Evolutionary conservation across 768 basidiomycete genomes (phyloP), one percentile per base, ranked within the genome.

Genomic region (Calvatia gigantea): DNA sequence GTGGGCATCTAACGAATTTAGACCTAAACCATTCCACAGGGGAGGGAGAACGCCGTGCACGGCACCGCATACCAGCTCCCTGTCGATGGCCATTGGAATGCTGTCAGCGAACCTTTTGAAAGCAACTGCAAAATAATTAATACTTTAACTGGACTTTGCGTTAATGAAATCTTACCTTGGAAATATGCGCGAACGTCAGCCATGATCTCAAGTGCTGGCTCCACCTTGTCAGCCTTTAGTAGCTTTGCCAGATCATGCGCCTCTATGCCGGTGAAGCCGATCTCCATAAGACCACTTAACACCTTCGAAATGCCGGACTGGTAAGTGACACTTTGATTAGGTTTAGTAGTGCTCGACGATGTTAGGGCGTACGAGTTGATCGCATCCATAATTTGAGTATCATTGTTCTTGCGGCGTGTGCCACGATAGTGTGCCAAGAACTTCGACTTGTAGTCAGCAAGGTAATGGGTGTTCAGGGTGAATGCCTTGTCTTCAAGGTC

Each of bases 121-220:
- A 0, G 82, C 77, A 1, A 86, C 84, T 87, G 39, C 39, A n/a
- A 38, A 4, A 6, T 2, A 47, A 41, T n/a, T 3, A 31, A 21
- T 57, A 23, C n/a, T n/a, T n/a, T n/a, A n/a, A n/a, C n/a, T n/a
- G n/a, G n/a, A n/a, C n/a, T 37, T n/a, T 0, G 5, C 6, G n/a
- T n/a, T n/a, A n/a, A n/a, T n/a, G 27, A 33, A 41, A 14, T 37
- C 48, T 19, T 62, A 86, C 89, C 87, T 75, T 89, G 85, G 65
- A 89, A 89, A 59, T 89, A 89, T 0, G 84, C 87, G 2, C 85
- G 75, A 2, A 87, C 85, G 56, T 83, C 78, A 0, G 85, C 84
- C 86, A 90, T 89, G 61, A 89, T 86, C 4, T 68, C 62, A 12
- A 89, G 60, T 0, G 84, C 83, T 0, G 78, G 75, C 33, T 83